Percentiles rank a stretch among this genome's conserved stretches.
Conservation (phyloP, 108 stramenopile genomes). For the Discostella stelligeroides region DNA sequence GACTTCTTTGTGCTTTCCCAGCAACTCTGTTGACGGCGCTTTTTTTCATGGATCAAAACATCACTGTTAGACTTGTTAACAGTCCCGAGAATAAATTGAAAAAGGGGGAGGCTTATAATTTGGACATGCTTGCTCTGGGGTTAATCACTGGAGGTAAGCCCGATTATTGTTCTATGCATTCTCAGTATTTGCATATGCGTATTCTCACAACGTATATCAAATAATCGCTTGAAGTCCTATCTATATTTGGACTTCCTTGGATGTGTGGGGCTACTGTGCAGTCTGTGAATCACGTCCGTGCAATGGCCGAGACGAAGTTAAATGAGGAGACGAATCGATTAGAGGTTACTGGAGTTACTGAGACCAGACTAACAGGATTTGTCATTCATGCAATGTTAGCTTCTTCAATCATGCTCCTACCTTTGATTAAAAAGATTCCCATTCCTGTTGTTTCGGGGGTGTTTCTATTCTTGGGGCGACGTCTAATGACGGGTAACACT, state of each 20-base stretch:
- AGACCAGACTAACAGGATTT: slow-evolving; percentile 93
- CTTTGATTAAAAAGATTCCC: slow-evolving; percentile 81
- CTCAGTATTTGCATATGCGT: neutral
- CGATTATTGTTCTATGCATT: slow-evolving; percentile 7
- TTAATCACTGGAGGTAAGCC: slow-evolving; percentile 77
- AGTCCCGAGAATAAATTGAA: slow-evolving; percentile 87
- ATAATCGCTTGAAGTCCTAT: slow-evolving; percentile 51
- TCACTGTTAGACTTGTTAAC: slow-evolving; percentile 92
- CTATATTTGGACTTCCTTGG: slow-evolving; percentile 94
- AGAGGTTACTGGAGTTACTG: slow-evolving; percentile 79
- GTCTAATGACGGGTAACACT: slow-evolving; percentile 83
- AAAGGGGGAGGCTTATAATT: slow-evolving; percentile 91
- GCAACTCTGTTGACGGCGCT: slow-evolving; percentile 85
- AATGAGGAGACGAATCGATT: slow-evolving; percentile 75
- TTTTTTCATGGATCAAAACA: slow-evolving; percentile 98
- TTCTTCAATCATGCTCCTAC: slow-evolving; percentile 75
- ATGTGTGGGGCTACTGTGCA: slow-evolving; percentile 98
- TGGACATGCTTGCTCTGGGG: slow-evolving; percentile 92
- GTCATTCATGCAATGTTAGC: slow-evolving; percentile 89
- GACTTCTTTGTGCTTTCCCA: slow-evolving; percentile 84
- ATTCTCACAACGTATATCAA: neutral
- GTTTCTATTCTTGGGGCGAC: slow-evolving; percentile 93
- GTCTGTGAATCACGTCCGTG: slow-evolving; percentile 90
- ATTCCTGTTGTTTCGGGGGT: slow-evolving; percentile 94
- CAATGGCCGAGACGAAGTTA: slow-evolving; percentile 81